Evolutionary conservation across 129 eudicot genomes (phyloP), one percentile per base, ranked within the genome.

Genomic region (Chrysanthemum lavandulifolium): DNA sequence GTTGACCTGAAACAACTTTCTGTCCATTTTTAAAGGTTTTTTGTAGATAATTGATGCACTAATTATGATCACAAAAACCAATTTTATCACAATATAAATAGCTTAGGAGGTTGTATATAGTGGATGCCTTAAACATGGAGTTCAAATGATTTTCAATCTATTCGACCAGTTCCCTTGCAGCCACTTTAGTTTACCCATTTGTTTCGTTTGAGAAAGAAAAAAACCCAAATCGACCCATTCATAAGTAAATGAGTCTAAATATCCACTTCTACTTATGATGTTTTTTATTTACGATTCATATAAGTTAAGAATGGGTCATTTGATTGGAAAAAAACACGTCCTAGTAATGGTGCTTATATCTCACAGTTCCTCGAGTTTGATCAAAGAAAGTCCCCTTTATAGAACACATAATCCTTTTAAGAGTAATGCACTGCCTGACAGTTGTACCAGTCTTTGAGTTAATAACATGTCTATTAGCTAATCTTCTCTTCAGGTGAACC

Each of bases 401-500:
- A 29, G 61, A 36, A 71, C 65, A 65, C 27, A 8, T 9, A 21
- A 10, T 25, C 6, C 29, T 61, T 12, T 23, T 61, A 25, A n/a
- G 15, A 12, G 43, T 13, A 61, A 61, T 13, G 15, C 7, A 27
- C 18, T 27, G 13, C 45, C 45, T 25, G 14, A 61, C 48, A 25
- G 29, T 55, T 19, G 54, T 16, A 43, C 25, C 60, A 13, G 54
- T 59, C 27, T 50, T 18, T 61, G 25, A 18, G 53, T 21, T 77
- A 70, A 33, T 61, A 63, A 54, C 61, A 68, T 63, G 66, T 68
- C 47, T 47, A 69, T 55, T 62, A 25, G 25, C 25, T 8, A n/a
- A 70, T 57, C 16, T 75, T 67, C 16, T 72, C 73, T 62, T 82
- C 85, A 94, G 99, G 96, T 68, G 96, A 94, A 76, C 99, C 97